A percentile compares a stretch with the other conserved stretches of the same genome.
These are phyloP conservation scores for Pseudocercospora crystallina DNA, from an alignment of 2,329 filamentous ascomycete genomes.

Conservation along the genomic window DNA sequence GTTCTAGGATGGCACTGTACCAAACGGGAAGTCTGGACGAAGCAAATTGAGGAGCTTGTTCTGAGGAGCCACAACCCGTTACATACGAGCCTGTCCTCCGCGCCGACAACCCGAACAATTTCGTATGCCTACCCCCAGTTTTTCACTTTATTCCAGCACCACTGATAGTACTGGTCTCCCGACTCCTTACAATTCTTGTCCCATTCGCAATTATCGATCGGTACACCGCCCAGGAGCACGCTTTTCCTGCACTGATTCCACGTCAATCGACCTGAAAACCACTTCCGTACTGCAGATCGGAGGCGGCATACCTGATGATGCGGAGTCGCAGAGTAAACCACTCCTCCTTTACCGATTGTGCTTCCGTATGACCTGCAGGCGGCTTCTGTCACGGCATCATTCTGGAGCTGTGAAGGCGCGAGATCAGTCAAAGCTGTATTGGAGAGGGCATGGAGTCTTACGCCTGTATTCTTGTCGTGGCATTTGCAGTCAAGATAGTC, in stretches of 20 bases:
- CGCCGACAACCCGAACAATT: too few species aligned
- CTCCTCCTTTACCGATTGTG: not conserved
- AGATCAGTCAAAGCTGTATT: too few species aligned
- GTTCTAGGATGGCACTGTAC: constrained; percentile 38
- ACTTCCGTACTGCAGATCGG: not conserved
- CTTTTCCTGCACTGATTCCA: not conserved
- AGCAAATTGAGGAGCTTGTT: not conserved
- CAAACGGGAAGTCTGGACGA: not conserved
- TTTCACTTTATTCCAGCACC: not conserved
- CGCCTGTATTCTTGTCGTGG: not conserved
- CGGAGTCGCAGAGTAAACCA: not conserved
- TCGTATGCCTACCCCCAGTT: not conserved
- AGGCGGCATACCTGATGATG: not conserved
- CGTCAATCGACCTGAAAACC: not conserved
- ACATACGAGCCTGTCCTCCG: too few species aligned
- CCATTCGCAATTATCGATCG: not conserved
- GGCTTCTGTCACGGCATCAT: not conserved
- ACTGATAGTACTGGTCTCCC: not conserved
- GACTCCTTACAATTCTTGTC: not conserved
- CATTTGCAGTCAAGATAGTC: not conserved
- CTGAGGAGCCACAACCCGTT: not conserved
- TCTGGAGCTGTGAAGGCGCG: not conserved
- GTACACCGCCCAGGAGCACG: not conserved
- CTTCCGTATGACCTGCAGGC: not conserved
- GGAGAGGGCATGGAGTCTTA: too few species aligned